Evolutionary conservation across 306 rosid species (phyloP).

Genomic region (Argentina anserina): DNA sequence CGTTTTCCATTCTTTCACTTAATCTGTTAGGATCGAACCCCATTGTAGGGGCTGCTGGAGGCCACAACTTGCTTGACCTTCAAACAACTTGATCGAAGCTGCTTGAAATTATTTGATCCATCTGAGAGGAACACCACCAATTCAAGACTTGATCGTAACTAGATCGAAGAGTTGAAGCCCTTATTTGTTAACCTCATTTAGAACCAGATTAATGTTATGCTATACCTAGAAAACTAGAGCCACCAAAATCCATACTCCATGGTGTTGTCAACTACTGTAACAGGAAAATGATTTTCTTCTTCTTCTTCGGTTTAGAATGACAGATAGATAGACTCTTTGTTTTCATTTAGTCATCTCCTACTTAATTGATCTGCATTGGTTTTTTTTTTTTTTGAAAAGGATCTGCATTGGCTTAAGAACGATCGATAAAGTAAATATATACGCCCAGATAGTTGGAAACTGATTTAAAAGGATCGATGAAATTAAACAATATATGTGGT

Average conservation of each 20-base stretch:
- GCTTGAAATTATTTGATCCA: neutral
- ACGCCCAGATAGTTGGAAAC: constrained; percentile 3
- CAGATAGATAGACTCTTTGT: neutral
- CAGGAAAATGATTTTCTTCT: neutral
- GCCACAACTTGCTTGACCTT: neutral
- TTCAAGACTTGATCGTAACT: neutral
- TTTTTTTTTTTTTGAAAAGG: too few species aligned
- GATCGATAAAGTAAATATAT: neutral
- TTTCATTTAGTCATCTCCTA: neutral
- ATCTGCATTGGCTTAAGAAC: neutral
- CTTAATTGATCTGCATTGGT: neutral
- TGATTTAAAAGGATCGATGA: neutral
- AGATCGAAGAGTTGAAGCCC: neutral
- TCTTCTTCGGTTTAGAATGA: neutral
- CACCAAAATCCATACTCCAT: neutral
- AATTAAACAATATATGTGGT: neutral
- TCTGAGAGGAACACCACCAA: neutral
- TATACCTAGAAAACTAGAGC: neutral
- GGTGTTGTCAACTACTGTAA: neutral
- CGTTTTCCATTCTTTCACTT: too few species aligned
- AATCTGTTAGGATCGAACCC: neutral
- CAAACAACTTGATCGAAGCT: neutral
- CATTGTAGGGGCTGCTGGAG: neutral
- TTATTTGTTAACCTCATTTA: neutral
- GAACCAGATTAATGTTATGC: neutral